Base-by-base conservation (phyloP, 2,329 filamentous ascomycete genomes). In the Lachnellula hyalina region DNA sequence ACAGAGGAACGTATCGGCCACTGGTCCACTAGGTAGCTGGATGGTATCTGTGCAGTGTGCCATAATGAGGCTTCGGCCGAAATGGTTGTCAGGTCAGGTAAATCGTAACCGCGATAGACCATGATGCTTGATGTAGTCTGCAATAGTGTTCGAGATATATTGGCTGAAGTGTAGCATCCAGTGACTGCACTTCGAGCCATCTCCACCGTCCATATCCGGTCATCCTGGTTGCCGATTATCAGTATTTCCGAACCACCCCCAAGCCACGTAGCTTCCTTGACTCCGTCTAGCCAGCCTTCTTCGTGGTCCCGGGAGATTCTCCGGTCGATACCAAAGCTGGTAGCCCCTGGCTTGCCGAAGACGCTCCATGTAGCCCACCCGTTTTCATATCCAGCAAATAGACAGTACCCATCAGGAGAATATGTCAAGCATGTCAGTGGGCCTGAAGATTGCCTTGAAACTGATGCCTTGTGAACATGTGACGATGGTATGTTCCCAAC, bases 341-440 rank as follows among this genome's bases (percentile, higher is more conserved):
- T 90, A 53, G 87, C 91, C 14, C 91, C 86, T 2, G 87, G 81
- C 71, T 96, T 96, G 35, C 94, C 94, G 71, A 96, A 99, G 38
- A 97, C 94, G 69, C 93, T 97, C 93, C 93, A 99, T 47, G 86
- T 93, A 4, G 89, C 87, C 94, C 94, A 99, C 0, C 94, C 95
- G 55, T 86, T 85, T 65, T 94, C 86, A 67, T 93, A 97, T 1
- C 93, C 94, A 44, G 88, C 91, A 71, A 99, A 96, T 8, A 99
- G 79, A 69, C 92, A 96, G 70, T 97, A 96, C 17, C 94, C 94
- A 70, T 99, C 94, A 0, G 93, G 91, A 1, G 94, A 96, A 74
- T 96, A 99, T 57, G 75, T 84, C 61, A 99, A 72, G 32, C 85
- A 87, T 2, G 83, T 90, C 50, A 96, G 74, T 12, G 74, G 71